These are phyloP conservation scores for Botrytis fabae DNA, from an alignment of 2,329 filamentous ascomycete species.

Conservation along the genomic window DNA sequence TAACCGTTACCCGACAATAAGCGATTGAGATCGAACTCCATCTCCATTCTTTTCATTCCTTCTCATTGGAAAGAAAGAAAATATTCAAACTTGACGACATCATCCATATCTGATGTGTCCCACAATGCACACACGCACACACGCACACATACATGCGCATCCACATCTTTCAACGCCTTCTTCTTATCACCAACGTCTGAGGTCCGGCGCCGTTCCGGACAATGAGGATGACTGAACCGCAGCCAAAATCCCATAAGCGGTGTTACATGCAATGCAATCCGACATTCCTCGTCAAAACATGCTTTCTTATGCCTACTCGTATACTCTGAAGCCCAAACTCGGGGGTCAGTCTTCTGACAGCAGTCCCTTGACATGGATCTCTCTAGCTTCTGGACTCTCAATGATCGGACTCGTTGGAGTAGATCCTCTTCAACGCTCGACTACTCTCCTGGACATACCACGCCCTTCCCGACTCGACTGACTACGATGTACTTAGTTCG, in stretches of 20 bases:
- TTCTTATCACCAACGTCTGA: background rate
- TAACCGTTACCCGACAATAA: constrained; percentile 3
- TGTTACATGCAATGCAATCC: background rate
- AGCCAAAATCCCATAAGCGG: background rate
- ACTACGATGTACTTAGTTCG: background rate
- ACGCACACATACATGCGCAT: no score
- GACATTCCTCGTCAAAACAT: background rate
- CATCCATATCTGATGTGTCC: background rate
- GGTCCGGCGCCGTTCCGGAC: background rate
- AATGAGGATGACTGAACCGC: background rate
- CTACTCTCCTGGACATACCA: background rate
- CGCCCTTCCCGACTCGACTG: background rate
- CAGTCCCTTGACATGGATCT: background rate
- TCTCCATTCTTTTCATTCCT: background rate
- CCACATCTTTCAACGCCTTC: background rate
- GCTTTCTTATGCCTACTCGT: background rate
- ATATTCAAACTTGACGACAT: background rate
- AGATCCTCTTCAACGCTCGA: background rate
- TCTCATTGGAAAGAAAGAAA: background rate
- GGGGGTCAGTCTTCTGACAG: background rate
- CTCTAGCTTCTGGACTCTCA: background rate
- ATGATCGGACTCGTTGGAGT: background rate
- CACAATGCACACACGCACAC: background rate
- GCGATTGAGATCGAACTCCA: background rate
- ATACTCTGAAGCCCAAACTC: background rate